Base-by-base conservation (phyloP, 768 basidiomycete genomes). In the Hygrophorus pudorinus region DNA sequence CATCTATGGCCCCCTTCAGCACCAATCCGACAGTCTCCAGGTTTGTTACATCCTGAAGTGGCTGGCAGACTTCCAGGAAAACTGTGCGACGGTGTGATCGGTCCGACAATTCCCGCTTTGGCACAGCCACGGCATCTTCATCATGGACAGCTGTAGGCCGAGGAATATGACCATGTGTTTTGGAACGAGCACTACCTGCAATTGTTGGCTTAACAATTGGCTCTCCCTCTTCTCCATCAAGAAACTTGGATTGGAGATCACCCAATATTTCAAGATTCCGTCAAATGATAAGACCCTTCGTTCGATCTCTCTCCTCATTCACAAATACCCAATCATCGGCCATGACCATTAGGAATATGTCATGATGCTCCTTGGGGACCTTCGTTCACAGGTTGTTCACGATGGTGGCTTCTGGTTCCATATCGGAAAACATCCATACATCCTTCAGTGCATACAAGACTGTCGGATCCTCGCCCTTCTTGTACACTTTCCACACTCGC, bases 401-500 rank as follows among this genome's bases (percentile, higher is more conserved):
- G n/a, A 39, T 8, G 10, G 46, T 7, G 40, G 32, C 17, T 14
- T 46, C 34, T 16, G 17, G 14, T 18, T 40, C 14, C 10, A 9
- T 8, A 24, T 24, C 24, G 4, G 24, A 24, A 24, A 24, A 24
- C 24, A 24, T 24, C 24, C 24, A 24, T 7, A 24, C 3, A 7
- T 24, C 24, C 24, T 24, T 24, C 24, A 24, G 24, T 3, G 24
- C 24, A 24, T 3, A 18, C 37, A 16, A 30, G 16, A 17, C 29
- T 44, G 24, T 36, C 12, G 20, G 38, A 36, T 46, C 24, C 6
- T 41, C 38, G 2, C 14, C 30, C 9, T 30, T 37, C 5, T 13
- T 8, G 3, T 45, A 17, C 31, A 41, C 50, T 24, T 41, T 32
- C 47, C 48, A 51, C 14, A 49, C 48, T 4, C 51, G 43, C 7